phyloP scores from a whole-genome alignment of 208 protist species.

The Crithidia brevicula region DNA sequence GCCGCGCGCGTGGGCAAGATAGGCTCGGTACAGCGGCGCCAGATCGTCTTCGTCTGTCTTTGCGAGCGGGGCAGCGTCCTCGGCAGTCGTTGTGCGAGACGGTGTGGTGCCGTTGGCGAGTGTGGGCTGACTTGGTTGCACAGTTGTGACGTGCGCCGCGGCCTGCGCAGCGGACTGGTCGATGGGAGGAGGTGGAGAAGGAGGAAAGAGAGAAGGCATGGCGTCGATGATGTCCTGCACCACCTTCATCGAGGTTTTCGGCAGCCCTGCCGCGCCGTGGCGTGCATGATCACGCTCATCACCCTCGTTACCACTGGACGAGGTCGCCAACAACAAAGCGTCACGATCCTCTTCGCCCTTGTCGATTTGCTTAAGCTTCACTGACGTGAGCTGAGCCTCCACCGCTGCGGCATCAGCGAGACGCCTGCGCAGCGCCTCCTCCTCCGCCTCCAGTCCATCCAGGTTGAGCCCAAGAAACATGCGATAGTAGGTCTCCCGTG shows the following conservation, averaged over 20 bases:
- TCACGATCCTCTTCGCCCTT: background rate
- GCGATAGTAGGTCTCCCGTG: constrained; percentile 70
- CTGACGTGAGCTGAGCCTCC: constrained; percentile 6
- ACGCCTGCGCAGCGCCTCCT: constrained; percentile 46
- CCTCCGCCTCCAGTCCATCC: constrained; percentile 67
- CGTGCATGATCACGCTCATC: background rate
- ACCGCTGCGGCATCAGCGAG: constrained; percentile 41
- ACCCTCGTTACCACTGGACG: background rate
- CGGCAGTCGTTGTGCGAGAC: too few relatives aligned
- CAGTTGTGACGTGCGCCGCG: background rate
- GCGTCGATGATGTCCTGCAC: constrained; percentile 42
- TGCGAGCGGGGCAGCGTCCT: too few relatives aligned
- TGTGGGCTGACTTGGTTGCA: background rate
- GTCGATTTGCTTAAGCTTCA: background rate
- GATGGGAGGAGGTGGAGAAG: background rate
- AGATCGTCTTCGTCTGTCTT: too few relatives aligned
- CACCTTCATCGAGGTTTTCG: constrained; percentile 17
- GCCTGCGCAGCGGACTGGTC: background rate
- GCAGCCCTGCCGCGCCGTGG: background rate
- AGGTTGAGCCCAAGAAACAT: constrained; percentile 71
- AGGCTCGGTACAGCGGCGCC: constrained; percentile 62
- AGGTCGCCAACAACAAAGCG: constrained; percentile 6
- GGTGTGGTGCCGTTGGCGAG: background rate
- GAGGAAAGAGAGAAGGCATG: constrained; percentile 34
- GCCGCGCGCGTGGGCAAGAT: constrained; percentile 63